Conservation (phyloP, 1,284 basidiomycete genomes). For the Ceratobasidium theobromae region DNA sequence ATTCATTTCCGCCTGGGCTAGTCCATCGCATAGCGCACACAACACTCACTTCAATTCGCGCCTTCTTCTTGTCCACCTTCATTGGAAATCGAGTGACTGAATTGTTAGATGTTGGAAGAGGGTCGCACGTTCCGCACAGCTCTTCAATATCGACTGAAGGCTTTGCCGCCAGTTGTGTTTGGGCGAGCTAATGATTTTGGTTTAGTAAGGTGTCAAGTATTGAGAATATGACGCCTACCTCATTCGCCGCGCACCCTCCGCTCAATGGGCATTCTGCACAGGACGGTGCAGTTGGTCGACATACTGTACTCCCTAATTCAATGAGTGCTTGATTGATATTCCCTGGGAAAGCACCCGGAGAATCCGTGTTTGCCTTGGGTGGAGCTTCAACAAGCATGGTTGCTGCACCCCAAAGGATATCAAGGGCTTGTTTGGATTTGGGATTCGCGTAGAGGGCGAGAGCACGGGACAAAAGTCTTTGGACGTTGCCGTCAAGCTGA, state of each 20-base stretch:
- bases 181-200: slow-evolving; percentile 27
- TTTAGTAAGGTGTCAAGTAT: slow-evolving; percentile 22
- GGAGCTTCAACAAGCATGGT: slow-evolving; percentile 61
- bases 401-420: slow-evolving; percentile 82
- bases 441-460: slow-evolving; percentile 80
- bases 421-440: slow-evolving; percentile 73
- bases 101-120: slow-evolving; percentile 49
- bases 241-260: slow-evolving; percentile 66
- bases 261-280: slow-evolving; percentile 74
- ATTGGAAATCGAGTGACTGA: slow-evolving; percentile 80
- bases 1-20: slow-evolving; percentile 47
- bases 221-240: slow-evolving; percentile 34
- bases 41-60: slow-evolving; percentile 80
- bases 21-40: slow-evolving; percentile 86
- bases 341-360: slow-evolving; percentile 52
- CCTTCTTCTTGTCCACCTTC: slow-evolving; percentile 81
- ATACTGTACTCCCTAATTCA: slow-evolving; percentile 87
- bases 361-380: slow-evolving; percentile 31
- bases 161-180: slow-evolving; percentile 38
- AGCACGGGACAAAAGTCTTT: slow-evolving; percentile 76
- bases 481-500: slow-evolving; percentile 90
- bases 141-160: slow-evolving; percentile 65
- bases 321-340: slow-evolving; percentile 89
- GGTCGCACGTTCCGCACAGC: slow-evolving; percentile 69
- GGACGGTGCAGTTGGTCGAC: slow-evolving; percentile 76